These are phyloP conservation scores for Kwoniella shandongensis DNA, from an alignment of 768 basidiomycete genomes.

Conservation along the genomic window DNA sequence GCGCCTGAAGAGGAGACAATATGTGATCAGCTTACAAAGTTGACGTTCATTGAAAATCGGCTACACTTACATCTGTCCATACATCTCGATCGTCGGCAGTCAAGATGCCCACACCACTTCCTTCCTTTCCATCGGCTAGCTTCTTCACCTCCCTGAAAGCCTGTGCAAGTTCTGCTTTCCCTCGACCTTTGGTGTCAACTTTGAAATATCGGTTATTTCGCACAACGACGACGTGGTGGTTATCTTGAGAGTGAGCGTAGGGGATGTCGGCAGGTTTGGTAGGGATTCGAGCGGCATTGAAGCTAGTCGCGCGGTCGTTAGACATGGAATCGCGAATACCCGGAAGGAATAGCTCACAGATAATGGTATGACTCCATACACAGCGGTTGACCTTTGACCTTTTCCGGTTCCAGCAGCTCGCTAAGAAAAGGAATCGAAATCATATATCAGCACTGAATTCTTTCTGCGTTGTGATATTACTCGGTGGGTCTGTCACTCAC, in stretches of 20 bases:
- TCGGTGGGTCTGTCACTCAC: slow-evolving; percentile 57
- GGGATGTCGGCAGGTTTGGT: slow-evolving; percentile 78
- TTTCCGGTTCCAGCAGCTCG: slow-evolving; percentile 82
- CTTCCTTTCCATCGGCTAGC: slow-evolving; percentile 65
- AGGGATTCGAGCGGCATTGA: slow-evolving; percentile 91
- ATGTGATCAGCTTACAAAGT: background rate
- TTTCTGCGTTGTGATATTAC: too few species aligned
- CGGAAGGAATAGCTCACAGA: slow-evolving; percentile 65
- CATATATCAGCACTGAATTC: slow-evolving; percentile 11
- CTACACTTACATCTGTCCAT: slow-evolving; percentile 71
- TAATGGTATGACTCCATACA: slow-evolving; percentile 95
- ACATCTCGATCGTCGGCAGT: slow-evolving; percentile 85
- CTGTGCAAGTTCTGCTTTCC: slow-evolving; percentile 71
- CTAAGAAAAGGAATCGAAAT: slow-evolving; percentile 55
- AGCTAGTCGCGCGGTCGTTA: slow-evolving; percentile 55
- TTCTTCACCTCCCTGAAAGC: slow-evolving; percentile 71
- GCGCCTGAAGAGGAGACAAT: slow-evolving; percentile 56
- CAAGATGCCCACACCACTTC: slow-evolving; percentile 69
- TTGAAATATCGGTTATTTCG: slow-evolving; percentile 89
- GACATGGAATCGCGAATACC: too few species aligned
- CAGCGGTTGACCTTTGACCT: slow-evolving; percentile 67
- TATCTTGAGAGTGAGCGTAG: slow-evolving; percentile 70
- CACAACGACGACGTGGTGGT: slow-evolving; percentile 87
- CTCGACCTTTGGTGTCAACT: slow-evolving; percentile 66
- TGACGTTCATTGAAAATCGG: slow-evolving; percentile 16